A percentile compares a stretch with the other conserved stretches of the same genome.
Evolutionary conservation across 495 filamentous ascomycete genomes (phyloP).

Genomic region (Bacidia rubella): DNA sequence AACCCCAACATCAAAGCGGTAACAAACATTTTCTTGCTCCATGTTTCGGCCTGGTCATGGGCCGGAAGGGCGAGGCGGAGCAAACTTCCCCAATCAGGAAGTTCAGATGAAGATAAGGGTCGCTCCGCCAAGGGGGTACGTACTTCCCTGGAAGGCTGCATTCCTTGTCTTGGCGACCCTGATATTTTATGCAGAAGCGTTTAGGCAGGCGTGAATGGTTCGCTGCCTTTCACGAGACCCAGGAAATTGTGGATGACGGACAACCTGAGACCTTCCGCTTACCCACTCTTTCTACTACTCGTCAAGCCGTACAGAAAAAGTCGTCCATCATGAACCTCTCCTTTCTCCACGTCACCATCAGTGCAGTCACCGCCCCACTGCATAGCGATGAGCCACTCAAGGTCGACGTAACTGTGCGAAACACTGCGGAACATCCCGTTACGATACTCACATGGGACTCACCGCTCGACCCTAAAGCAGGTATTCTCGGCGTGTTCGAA

Average conservation of each 20-base stretch:
- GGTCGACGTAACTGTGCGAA: constrained; percentile 27
- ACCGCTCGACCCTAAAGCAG: constrained; percentile 34
- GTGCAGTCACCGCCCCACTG: not conserved
- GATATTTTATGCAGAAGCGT: too few relatives aligned
- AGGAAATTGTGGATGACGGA: too few relatives aligned
- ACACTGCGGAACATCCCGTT: constrained; percentile 26
- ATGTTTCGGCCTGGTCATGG: too few relatives aligned
- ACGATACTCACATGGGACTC: constrained; percentile 37
- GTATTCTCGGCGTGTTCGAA: constrained; percentile 32
- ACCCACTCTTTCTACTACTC: too few relatives aligned
- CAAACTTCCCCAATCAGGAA: not conserved
- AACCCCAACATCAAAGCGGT: too few relatives aligned
- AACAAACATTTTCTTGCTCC: too few relatives aligned
- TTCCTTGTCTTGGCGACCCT: too few relatives aligned
- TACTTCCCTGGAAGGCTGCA: too few relatives aligned
- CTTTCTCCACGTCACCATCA: constrained; percentile 7
- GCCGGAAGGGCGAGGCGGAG: not conserved
- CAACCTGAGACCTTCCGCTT: too few relatives aligned
- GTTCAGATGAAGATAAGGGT: not conserved
- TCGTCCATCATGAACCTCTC: constrained; percentile 18
- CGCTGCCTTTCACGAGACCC: too few relatives aligned
- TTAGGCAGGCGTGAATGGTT: too few relatives aligned
- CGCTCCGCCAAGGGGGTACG: not conserved
- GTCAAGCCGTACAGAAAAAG: too few relatives aligned
- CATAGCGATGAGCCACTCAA: constrained; percentile 10